Evolutionary conservation across 371 early-diverging fungal species (phyloP).

Genomic region (Lichtheimia corymbifera): DNA sequence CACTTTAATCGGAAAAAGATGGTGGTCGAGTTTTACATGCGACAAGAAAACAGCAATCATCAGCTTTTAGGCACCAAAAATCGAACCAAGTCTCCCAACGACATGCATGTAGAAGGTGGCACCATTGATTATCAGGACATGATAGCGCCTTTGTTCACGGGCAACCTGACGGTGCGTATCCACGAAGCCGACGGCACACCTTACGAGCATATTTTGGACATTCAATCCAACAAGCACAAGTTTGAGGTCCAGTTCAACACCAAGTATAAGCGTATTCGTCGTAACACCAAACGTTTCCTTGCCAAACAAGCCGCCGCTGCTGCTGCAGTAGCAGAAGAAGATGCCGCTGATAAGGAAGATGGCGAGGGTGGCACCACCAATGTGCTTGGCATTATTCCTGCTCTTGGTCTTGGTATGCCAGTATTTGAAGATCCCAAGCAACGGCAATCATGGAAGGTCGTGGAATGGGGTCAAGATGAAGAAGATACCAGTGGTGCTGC

Average conservation of each 20-base stretch:
- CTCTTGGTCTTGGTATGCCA: slow-evolving; percentile 69
- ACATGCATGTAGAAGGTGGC: slow-evolving; percentile 1
- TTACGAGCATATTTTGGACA: slow-evolving; percentile 90
- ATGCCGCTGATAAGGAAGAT: slow-evolving; percentile 59
- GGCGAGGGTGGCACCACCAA: slow-evolving; percentile 45
- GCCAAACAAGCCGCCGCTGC: slow-evolving; percentile 80
- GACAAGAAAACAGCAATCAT: slow-evolving; percentile 79
- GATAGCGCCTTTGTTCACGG: slow-evolving; percentile 60
- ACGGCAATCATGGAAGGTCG: slow-evolving; percentile 72
- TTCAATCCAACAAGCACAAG: slow-evolving; percentile 74
- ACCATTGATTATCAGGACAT: slow-evolving; percentile 9
- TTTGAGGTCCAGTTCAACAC: slow-evolving; percentile 95
- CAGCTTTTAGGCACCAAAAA: not conserved
- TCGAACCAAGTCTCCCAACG: not conserved
- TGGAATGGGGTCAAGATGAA: slow-evolving; percentile 86
- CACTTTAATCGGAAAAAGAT: slow-evolving; percentile 92
- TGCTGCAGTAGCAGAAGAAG: slow-evolving; percentile 69
- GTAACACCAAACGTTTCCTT: slow-evolving; percentile 82
- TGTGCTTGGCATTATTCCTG: slow-evolving; percentile 48
- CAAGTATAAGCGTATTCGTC: slow-evolving; percentile 92
- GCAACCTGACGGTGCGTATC: slow-evolving; percentile 88
- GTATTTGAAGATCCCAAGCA: slow-evolving; percentile 73
- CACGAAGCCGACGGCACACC: slow-evolving; percentile 94
- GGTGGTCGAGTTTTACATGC: slow-evolving; percentile 88
- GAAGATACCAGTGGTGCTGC: slow-evolving; percentile 70